Percentiles rank a stretch among this genome's conserved stretches.
Evolutionary conservation across 495 filamentous ascomycete genomes (phyloP).

Genomic region (Penicillium ucsense): DNA sequence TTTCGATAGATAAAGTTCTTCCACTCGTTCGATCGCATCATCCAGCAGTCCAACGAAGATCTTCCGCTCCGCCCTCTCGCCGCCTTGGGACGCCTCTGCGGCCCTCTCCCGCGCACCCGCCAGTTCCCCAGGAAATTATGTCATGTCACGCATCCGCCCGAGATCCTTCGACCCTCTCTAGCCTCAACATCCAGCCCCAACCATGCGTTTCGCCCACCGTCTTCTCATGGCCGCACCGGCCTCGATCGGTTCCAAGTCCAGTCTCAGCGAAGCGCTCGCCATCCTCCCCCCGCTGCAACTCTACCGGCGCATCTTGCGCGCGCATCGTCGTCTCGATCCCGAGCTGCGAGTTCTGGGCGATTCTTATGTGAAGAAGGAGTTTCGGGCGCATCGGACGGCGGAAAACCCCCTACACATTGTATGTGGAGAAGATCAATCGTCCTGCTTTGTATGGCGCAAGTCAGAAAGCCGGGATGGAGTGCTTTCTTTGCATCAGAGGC

Average conservation of each 20-base stretch:
- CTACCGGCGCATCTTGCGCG: constrained; percentile 77
- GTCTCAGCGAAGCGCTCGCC: constrained; percentile 53
- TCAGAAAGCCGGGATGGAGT: neutral
- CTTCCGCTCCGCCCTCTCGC: constrained; percentile 10
- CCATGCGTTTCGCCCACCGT: constrained; percentile 27
- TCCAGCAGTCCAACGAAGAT: too few relatives aligned
- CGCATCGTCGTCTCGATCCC: constrained; percentile 67
- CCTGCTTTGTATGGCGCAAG: neutral
- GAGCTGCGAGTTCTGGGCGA: constrained; percentile 81
- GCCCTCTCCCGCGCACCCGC: neutral
- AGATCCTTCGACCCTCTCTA: neutral
- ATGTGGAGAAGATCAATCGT: constrained; percentile 15
- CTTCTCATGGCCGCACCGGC: constrained; percentile 39
- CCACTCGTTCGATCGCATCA: too few relatives aligned
- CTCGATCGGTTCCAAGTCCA: constrained; percentile 37
- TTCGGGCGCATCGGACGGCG: constrained; percentile 65
- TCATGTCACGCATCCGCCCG: constrained; percentile 5
- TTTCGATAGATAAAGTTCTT: too few relatives aligned
- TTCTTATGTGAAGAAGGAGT: constrained; percentile 85
- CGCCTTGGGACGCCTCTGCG: constrained; percentile 12
- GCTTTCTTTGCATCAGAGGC: too few relatives aligned
- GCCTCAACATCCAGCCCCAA: neutral
- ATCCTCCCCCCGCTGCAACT: constrained; percentile 85
- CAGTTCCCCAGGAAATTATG: constrained; percentile 19
- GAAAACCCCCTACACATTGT: constrained; percentile 93